phyloP scores from a whole-genome alignment of 306 rosid genomes.

The Abrus pulchellus region DNA sequence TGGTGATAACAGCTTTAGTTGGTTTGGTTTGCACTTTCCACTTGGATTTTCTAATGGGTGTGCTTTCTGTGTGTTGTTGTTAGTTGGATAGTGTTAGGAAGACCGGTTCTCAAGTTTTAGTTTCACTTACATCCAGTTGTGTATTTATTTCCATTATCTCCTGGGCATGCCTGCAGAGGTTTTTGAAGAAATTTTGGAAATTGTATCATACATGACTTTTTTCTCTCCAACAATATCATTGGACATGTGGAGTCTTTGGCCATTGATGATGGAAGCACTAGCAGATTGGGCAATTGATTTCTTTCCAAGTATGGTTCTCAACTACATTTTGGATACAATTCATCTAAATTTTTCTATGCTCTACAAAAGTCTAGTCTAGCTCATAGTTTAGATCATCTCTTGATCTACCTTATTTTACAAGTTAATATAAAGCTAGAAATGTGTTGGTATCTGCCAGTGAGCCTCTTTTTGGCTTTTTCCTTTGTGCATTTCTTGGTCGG shows the following conservation, averaged over 20 bases:
- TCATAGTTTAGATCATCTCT: conserved; percentile 32
- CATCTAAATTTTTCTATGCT: conserved; percentile 33
- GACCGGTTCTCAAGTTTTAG: conserved; percentile 34
- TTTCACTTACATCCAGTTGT: neutral
- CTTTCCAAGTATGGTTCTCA: conserved; percentile 74
- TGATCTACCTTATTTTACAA: neutral
- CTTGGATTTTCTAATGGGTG: conserved; percentile 13
- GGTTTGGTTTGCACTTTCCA: conserved; percentile 20
- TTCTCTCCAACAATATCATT: conserved; percentile 91
- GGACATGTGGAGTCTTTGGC: conserved; percentile 99
- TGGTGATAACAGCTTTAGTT: conserved; percentile 15
- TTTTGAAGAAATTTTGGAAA: conserved; percentile 96
- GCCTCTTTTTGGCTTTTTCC: neutral
- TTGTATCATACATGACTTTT: conserved; percentile 91
- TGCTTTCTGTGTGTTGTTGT: conserved; percentile 3
- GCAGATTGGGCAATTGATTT: conserved; percentile 96
- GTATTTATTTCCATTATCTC: conserved; percentile 15
- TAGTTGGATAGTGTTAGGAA: conserved; percentile 15
- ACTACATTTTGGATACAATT: conserved; percentile 31
- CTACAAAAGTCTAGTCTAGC: neutral
- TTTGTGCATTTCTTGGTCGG: neutral
- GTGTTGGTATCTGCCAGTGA: conserved; percentile 7
- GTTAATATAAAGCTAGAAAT: conserved; percentile 15
- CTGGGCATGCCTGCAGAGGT: conserved; percentile 77
- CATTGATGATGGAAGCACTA: conserved; percentile 90